Evolutionary conservation across 2,329 filamentous ascomycete genomes (phyloP).

Genomic region (Fusarium sp.): DNA sequence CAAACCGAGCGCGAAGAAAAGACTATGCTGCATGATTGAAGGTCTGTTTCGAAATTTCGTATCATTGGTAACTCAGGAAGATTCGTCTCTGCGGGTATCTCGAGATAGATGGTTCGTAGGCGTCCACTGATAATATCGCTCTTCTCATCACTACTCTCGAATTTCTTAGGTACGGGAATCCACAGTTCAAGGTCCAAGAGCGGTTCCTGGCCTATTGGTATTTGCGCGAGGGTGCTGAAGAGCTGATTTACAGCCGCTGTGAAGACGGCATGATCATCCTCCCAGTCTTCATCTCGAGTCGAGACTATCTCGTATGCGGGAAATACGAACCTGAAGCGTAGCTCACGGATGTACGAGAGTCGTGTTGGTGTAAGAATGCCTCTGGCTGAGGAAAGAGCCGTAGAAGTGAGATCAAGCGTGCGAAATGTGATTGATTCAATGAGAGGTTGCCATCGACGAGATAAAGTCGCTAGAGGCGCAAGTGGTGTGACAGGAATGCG

Average conservation of each 20-base stretch:
- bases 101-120: background rate
- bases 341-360: conserved; percentile 5
- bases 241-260: background rate
- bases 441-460: background rate
- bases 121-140: background rate
- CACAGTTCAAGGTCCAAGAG: background rate
- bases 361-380: background rate
- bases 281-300: conserved; percentile 3
- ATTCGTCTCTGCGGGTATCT: background rate
- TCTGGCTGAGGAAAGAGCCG: background rate
- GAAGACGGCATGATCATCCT: background rate
- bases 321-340: background rate
- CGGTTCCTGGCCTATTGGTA: background rate
- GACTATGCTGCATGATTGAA: background rate
- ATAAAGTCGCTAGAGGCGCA: background rate
- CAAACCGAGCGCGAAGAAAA: conserved; percentile 1
- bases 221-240: background rate
- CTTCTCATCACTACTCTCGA: background rate
- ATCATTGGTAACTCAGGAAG: conserved; percentile 16
- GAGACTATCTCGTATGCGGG: background rate
- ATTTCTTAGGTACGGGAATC: background rate
- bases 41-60: fast-evolving
- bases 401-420: background rate
- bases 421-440: conserved; percentile 12
- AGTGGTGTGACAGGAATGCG: background rate